A percentile compares a stretch with the other conserved stretches of the same genome.
Evolutionary conservation across 768 basidiomycete genomes (phyloP).

Genomic region (Tricholoma furcatifolium): DNA sequence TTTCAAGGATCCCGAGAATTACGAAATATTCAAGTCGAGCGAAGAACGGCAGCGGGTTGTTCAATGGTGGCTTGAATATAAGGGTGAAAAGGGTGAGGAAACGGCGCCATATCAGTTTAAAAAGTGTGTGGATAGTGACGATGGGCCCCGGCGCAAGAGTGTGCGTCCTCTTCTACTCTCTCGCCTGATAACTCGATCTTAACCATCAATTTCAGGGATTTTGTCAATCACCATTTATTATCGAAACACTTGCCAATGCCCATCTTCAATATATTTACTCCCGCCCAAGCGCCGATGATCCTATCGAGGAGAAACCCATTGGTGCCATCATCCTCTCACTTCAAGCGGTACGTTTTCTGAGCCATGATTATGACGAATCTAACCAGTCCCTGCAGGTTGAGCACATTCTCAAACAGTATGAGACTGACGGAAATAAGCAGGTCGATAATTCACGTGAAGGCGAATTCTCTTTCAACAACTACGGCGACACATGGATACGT

Average conservation of each 20-base stretch:
- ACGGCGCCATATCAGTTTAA: background rate
- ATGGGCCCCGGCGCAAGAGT: background rate
- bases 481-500: constrained; percentile 7
- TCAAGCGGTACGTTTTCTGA: too few relatives aligned
- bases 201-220: constrained; percentile 9
- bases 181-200: too few relatives aligned
- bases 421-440: background rate
- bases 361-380: background rate
- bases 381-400: background rate
- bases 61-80: background rate
- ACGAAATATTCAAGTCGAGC: background rate
- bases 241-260: constrained; percentile 15
- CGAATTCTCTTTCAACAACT: constrained; percentile 15
- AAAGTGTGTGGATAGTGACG: background rate
- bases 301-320: background rate
- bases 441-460: background rate
- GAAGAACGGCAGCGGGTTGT: background rate
- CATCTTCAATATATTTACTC: constrained; percentile 10
- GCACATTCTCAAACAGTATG: background rate
- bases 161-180: too few relatives aligned
- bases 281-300: background rate
- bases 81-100: background rate
- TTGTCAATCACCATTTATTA: constrained; percentile 15
- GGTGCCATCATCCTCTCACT: background rate
- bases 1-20: constrained; percentile 1